Percentiles rank a stretch among this genome's conserved stretches.
Evolutionary conservation across 2,329 filamentous ascomycete genomes (phyloP).

Genomic region (Trichophyton simii): DNA sequence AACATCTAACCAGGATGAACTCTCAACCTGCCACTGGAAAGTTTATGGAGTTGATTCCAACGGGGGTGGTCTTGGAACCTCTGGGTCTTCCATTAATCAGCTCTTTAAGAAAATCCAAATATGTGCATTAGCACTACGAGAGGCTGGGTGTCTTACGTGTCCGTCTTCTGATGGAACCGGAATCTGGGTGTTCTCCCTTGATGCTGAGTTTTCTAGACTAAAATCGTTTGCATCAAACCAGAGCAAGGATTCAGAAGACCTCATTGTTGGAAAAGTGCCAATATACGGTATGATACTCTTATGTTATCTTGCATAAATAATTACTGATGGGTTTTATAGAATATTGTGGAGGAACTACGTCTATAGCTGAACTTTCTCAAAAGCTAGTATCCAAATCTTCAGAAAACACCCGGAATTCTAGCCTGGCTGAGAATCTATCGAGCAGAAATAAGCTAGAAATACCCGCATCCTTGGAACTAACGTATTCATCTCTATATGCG

Average conservation of each 20-base stretch:
- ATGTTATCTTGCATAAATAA: background rate
- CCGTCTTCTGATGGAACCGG: conserved; percentile 27
- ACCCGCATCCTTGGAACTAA: conserved; percentile 5
- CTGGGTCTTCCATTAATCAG: background rate
- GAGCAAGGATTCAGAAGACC: background rate
- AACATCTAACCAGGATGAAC: conserved; percentile 25
- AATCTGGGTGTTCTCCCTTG: conserved; percentile 31
- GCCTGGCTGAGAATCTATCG: background rate
- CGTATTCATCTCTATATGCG: conserved; percentile 24
- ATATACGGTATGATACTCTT: conserved; percentile 2
- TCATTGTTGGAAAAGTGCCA: conserved; percentile 5
- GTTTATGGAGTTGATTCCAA: conserved; percentile 13
- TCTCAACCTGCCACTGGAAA: conserved; percentile 33
- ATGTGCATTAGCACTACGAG: conserved; percentile 26
- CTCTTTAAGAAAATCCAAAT: conserved; percentile 23
- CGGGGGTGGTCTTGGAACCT: conserved; percentile 11
- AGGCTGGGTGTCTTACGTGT: conserved; percentile 27
- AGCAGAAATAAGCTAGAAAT: conserved; percentile 3
- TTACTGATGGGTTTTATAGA: conserved; percentile 3
- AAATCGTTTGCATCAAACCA: conserved; percentile 15
- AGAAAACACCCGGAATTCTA: conserved; percentile 2
- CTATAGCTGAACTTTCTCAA: conserved; percentile 7
- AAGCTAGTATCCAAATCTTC: conserved; percentile 8
- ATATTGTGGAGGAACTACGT: conserved; percentile 1
- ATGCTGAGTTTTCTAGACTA: conserved; percentile 27